These are phyloP conservation scores for Tricladium varicosporioides DNA, from an alignment of 2,329 filamentous ascomycete genomes.

Conservation along the genomic window DNA sequence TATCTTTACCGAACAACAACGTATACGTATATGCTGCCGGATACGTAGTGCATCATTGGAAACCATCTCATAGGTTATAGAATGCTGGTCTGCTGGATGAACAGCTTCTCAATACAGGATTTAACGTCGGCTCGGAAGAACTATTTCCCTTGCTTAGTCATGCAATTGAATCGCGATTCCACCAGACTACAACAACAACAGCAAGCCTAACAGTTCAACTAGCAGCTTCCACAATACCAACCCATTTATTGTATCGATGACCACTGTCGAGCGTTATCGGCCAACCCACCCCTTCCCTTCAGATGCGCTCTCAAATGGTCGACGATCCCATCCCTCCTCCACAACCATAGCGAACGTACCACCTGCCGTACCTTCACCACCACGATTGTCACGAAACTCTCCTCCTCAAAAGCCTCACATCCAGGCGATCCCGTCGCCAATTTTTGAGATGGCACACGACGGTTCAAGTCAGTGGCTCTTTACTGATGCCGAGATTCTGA, in stretches of 20 bases:
- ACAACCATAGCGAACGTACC: constrained; percentile 52
- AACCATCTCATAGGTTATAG: too few species aligned
- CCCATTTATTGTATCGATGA: constrained; percentile 42
- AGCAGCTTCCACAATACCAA: too few species aligned
- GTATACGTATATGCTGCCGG: too few species aligned
- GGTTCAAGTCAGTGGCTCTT: constrained; percentile 78
- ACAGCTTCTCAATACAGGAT: too few species aligned
- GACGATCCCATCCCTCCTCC: constrained; percentile 44
- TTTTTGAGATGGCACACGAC: constrained; percentile 37
- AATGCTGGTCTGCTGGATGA: too few species aligned
- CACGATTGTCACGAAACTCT: constrained; percentile 53
- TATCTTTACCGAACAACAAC: too few species aligned
- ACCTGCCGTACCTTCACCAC: constrained; percentile 60
- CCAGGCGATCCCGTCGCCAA: constrained; percentile 2
- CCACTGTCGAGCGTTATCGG: constrained; percentile 59
- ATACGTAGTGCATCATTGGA: too few species aligned
- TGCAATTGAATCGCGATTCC: too few species aligned
- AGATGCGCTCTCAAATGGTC: constrained; percentile 30
- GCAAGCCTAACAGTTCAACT: too few species aligned
- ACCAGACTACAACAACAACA: too few species aligned
- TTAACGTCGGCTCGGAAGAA: too few species aligned
- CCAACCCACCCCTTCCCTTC: constrained; percentile 23
- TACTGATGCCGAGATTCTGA: constrained; percentile 75
- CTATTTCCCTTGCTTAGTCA: too few species aligned
- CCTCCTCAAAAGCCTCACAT: constrained; percentile 39